Base-by-base conservation (phyloP, 768 basidiomycete species). In the Porphyrellus cyaneotinctus region DNA sequence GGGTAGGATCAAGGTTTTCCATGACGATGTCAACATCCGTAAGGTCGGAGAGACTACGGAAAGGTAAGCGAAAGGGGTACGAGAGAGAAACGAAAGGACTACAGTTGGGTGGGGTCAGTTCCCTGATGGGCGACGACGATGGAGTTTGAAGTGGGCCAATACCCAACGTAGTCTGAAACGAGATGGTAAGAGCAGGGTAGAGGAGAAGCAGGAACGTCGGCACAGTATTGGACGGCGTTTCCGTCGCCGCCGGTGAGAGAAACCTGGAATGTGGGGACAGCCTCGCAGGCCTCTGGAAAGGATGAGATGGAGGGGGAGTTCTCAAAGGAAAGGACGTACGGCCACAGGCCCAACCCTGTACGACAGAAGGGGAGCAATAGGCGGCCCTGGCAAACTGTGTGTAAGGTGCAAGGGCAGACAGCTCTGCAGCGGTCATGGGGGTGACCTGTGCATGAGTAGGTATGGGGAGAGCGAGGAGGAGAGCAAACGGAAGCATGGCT, bases 111-210 rank as follows among this genome's bases (percentile, higher is more conserved):
- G 8, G 82, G 79, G 53, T 85, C 79, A 6, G 83, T 84, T 15
- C 83, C 83, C 60, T 85, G 72, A 56, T 84, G 83, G 1, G 77
- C 78, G 9, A 84, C 80, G n/a, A 85, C 74, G 33, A 84, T 73
- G 3, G 80, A 71, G 50, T 76, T 71, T 53, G 77, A 66, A 8
- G 68, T 55, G 1, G 77, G 76, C 72, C 79, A 82, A 57, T 77
- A 82, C 8, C 83, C 83, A 18, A 83, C 80, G 58, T 75, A 83
- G 57, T 70, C 81, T 83, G 39, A 17, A 31, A 18, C 42, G 28
- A 39, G 15, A 18, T 13, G 18, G 36, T 54, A 14, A 58, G 53
- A 31, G 11, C 15, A 24, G 23, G 20, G n/a, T 5, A 20, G 24
- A 18, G 9, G 26, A 44, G 18, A 39, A 22, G 26, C 23, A 22